Evolutionary conservation across 2,329 filamentous ascomycete species (phyloP), one percentile per base, ranked within the genome.

Genomic region (Fonsecaea monophora): DNA sequence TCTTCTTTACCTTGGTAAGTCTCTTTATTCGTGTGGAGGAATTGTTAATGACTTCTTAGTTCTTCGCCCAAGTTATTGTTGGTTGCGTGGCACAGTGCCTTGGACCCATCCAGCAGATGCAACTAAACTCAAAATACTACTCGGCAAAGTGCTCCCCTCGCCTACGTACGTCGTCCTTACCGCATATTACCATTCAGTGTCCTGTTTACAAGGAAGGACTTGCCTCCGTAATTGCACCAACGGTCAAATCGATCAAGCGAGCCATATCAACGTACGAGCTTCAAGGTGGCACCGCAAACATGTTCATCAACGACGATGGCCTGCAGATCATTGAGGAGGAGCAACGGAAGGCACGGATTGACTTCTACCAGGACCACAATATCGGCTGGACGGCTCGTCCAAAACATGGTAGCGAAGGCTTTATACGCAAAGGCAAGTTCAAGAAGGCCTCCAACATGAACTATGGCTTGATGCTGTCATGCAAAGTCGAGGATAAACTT

Each of bases 141-240:
- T 94, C 92, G 0, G 92, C 90, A 1, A 82, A 84, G n/a, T 84
- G 89, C 8, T 88, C 89, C 1, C 85, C 85, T 21, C 83, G 90
- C 56, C 78, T 93, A 34, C 85, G 85, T 64, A 80, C 78, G 1
- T 74, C 79, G 4, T 57, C 54, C 10, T 6, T 75, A 78, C 61
- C 84, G 80, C 74, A 80, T 82, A 32, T 86, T 63, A 94, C 91
- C 2, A 90, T 96, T 48, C 92, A 96, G 75, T 94, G 91, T 76
- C 92, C 92, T 4, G 91, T 96, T 0, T 96, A 95, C 82, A 95
- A 94, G 78, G 92, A 96, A 77, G 91, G 91, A 71, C 83, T 96
- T 2, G 80, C 80, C 30, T 87, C 83, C 68, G 92, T 96, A 73
- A 87, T 87, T 68, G 79, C 79, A 45, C 86, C 86, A 0, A 87